Evolutionary conservation across 2,329 filamentous ascomycete genomes (phyloP), one percentile per base, ranked within the genome.

Genomic region (Aspergillus bombycis): DNA sequence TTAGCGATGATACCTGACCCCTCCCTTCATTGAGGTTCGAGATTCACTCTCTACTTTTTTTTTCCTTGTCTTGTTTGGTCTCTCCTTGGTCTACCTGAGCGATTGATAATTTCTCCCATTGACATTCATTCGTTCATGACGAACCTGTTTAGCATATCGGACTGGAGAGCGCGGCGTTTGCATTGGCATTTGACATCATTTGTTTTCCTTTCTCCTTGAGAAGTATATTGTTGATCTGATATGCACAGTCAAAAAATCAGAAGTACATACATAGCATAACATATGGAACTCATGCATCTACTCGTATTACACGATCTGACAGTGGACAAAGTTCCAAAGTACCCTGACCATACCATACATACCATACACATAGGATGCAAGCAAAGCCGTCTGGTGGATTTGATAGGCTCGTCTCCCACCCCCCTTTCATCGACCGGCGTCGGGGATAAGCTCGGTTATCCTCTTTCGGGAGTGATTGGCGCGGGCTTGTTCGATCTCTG

Each of bases 1-100:
- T 57, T 48, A 56, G 58, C 53, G 46, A 55, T 60, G 53, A 63
- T 57, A 59, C 59, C 52, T 59, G 28, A 55, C 48, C 32, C 9
- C 58, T 54, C 58, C 58, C 14, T 60, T 60, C 58, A 43, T 54
- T 60, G 16, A 41, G 38, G 19, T 41, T 34, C n/a, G 38, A 41
- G 23, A 48, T 3, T 14, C 23, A 14, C 45, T 48, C n/a, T 26
- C 45, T 48, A 16, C 21, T 26, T 28, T 26, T 19, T 4, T 26
- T 26, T 48, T 23, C 11, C 12, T 26, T 23, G 7, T 26, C 4
- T 48, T 48, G 23, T 16, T 48, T 16, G 11, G 21, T 48, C 21
- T 28, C 45, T 48, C 43, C 12, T 28, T 48, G 45, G 45, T 26
- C 23, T 48, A 1, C 10, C 45, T 28, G 45, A 48, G 45, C 23